These are phyloP conservation scores for Proliferodiscus dingleyae DNA, from an alignment of 2,329 filamentous ascomycete genomes.

Conservation along the genomic window DNA sequence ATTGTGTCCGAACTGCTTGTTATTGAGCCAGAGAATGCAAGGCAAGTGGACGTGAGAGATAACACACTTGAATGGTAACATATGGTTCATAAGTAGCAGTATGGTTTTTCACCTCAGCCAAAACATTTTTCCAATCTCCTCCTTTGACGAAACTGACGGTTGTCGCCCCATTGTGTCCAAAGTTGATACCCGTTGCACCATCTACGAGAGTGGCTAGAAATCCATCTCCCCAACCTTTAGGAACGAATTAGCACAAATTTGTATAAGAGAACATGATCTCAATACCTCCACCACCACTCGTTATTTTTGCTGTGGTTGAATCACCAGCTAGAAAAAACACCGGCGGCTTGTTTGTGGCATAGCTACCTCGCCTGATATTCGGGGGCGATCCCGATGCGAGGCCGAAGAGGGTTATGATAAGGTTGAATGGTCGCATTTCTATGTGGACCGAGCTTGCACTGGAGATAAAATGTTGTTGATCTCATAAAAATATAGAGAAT, in stretches of 20 bases:
- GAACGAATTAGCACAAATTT: background rate
- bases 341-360: constrained; percentile 31
- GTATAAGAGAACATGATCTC: background rate
- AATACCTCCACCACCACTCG: constrained; percentile 9
- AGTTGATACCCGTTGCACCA: constrained; percentile 42
- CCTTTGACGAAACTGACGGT: constrained; percentile 42
- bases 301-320: constrained; percentile 34
- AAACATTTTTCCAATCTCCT: constrained; percentile 42
- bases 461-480: too few relatives aligned
- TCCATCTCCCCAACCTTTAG: constrained; percentile 43
- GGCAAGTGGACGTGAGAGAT: background rate
- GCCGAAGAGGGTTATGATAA: too few relatives aligned
- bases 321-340: constrained; percentile 39
- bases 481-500: too few relatives aligned
- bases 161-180: constrained; percentile 42
- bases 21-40: background rate
- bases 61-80: constrained; percentile 43
- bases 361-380: background rate
- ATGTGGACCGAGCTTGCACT: too few relatives aligned
- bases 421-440: too few relatives aligned
- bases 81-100: constrained; percentile 36
- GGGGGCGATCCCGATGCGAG: background rate
- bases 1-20: constrained; percentile 45
- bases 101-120: constrained; percentile 34
- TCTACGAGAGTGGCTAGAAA: constrained; percentile 43